Conservation (phyloP, 306 rosid species). For the Quercus berberidifolia region DNA sequence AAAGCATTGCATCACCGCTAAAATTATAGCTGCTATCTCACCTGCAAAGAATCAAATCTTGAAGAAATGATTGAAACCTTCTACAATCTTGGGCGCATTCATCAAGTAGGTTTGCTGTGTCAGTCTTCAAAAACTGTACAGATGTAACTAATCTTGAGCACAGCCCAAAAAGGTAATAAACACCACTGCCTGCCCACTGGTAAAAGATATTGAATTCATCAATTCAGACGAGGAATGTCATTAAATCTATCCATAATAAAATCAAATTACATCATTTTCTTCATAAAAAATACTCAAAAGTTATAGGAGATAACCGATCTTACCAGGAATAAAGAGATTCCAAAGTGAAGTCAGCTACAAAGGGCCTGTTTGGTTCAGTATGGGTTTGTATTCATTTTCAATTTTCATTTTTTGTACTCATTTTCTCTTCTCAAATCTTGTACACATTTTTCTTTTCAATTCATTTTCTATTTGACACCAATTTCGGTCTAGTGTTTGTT, state of each 20-base stretch:
- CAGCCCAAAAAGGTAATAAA: conserved; percentile 88
- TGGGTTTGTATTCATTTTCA: too few species aligned
- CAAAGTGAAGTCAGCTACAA: conserved; percentile 85
- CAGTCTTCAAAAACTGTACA: conserved; percentile 96
- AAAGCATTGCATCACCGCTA: too few species aligned
- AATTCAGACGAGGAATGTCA: background rate
- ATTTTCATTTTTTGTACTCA: too few species aligned
- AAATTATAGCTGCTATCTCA: too few species aligned
- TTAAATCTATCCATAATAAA: conserved; percentile 31
- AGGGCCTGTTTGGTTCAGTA: background rate
- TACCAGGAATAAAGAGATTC: conserved; percentile 88
- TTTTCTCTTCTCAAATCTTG: too few species aligned
- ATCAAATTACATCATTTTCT: background rate
- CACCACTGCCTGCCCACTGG: conserved; percentile 99
- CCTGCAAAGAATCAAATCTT: too few species aligned
- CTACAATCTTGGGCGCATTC: conserved; percentile 96
- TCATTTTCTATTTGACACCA: too few species aligned
- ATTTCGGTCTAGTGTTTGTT: too few species aligned
- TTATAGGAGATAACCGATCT: conserved; percentile 15
- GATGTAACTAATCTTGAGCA: conserved; percentile 98
- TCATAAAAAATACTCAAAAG: conserved; percentile 18
- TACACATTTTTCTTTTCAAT: too few species aligned
- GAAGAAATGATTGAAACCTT: conserved; percentile 39
- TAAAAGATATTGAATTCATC: conserved; percentile 13
- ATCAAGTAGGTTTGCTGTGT: conserved; percentile 92